Percentiles rank a stretch among this genome's conserved stretches.
phyloP scores from a whole-genome alignment of 78 protist species.

The Diacronema lutheri region DNA sequence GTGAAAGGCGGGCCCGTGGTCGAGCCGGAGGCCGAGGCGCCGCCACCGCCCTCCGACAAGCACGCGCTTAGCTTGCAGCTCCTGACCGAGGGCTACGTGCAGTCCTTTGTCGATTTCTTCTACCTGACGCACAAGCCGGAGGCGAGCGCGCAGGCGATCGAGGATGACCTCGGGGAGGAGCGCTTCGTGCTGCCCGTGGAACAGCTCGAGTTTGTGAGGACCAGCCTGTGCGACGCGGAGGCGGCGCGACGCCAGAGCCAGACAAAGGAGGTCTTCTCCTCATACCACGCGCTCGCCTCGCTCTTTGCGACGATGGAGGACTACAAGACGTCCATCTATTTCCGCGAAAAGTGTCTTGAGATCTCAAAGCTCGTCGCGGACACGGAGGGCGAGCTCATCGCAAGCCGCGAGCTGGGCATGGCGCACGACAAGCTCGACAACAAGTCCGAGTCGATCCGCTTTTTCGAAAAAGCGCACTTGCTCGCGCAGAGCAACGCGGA shows the following conservation, averaged over 20 bases:
- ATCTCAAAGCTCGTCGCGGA: neutral
- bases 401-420: neutral
- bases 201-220: neutral
- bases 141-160: neutral
- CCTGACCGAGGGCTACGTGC: neutral
- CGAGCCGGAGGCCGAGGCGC: too few relatives aligned
- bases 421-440: neutral
- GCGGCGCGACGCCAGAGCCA: neutral
- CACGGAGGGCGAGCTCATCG: neutral
- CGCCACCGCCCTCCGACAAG: neutral
- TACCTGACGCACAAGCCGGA: slow-evolving; percentile 10
- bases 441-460: neutral
- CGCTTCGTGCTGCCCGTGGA: neutral
- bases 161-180: neutral
- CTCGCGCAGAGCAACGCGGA: neutral
- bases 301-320: neutral
- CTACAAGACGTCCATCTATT: neutral
- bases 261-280: neutral
- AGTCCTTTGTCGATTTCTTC: slow-evolving; percentile 10
- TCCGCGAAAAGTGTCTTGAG: slow-evolving; percentile 9
- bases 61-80: neutral
- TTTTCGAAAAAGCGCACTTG: neutral
- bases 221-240: neutral
- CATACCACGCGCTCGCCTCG: neutral
- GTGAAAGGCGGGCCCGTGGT: too few relatives aligned